Evolutionary conservation across 1,284 basidiomycete genomes (phyloP), one percentile per base, ranked within the genome.

Genomic region (Hymenochaete sp.): DNA sequence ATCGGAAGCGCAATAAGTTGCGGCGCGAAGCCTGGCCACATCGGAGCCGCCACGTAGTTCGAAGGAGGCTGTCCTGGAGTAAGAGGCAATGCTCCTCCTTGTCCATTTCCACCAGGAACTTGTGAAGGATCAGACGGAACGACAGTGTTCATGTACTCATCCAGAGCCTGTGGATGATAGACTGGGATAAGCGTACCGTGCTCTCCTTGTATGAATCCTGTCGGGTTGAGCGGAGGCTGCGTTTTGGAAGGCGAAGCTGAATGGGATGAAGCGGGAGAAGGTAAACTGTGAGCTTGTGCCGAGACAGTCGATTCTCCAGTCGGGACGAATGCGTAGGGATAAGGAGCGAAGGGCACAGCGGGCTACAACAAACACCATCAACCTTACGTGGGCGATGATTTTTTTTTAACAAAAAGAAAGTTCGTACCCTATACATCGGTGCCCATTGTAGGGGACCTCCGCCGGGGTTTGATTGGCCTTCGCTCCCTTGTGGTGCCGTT

Each of bases 131-230:
- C 64, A n/a, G n/a, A n/a, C n/a, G n/a, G n/a, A n/a, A n/a, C n/a
- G n/a, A n/a, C n/a, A n/a, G n/a, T n/a, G 13, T 66, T 53, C 70
- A 76, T 72, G 48, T 77, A 76, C 42, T 72, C 67, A 39, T 69
- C 72, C 21, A 83, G 65, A 1, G 75, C 79, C 39, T 86, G 81
- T 3, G 77, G 77, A 22, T 75, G 75, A 59, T 86, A 86, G 22
- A 83, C 71, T 13, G 83, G 73, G 42, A 83, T 73, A 14, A 85
- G 66, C 18, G 73, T 72, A 3, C 82, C 81, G 44, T 81, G 77
- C 44, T 82, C 79, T 40, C 78, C 75, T 51, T 83, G 80, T 45
- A 82, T 73, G 55, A 85, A 86, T 2, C 80, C 79, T 0, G 78
- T 74, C 2, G 82, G 75, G 31, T 71, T 63, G 11, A 84, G 62